Conservation (phyloP, 2,329 filamentous ascomycete genomes). For the Penicillium verrucosum region DNA sequence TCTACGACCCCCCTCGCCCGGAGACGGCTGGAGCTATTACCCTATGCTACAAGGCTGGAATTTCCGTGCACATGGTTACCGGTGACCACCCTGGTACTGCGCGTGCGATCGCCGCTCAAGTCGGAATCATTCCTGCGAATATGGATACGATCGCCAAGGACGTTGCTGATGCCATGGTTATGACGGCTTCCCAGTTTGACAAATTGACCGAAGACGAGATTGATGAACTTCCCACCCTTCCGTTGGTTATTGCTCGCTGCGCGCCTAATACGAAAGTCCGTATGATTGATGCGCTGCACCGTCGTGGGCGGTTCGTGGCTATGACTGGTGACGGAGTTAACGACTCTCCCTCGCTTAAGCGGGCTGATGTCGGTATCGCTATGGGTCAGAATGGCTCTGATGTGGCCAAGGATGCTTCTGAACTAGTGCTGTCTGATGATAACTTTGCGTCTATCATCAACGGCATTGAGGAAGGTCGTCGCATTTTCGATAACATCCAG, state of each 20-base stretch:
- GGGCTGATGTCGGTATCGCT: slow-evolving; percentile 80
- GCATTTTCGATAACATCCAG: slow-evolving; percentile 87
- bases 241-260: slow-evolving; percentile 58
- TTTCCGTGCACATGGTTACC: slow-evolving; percentile 79
- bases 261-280: slow-evolving; percentile 68
- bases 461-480: slow-evolving; percentile 76
- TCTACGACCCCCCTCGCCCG: slow-evolving; percentile 80
- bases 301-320: slow-evolving; percentile 68
- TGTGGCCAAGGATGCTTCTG: slow-evolving; percentile 68
- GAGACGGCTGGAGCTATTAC: slow-evolving; percentile 72
- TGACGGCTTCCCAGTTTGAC: slow-evolving; percentile 76
- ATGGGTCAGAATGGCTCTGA: slow-evolving; percentile 81
- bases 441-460: slow-evolving; percentile 85
- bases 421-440: slow-evolving; percentile 72
- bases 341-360: slow-evolving; percentile 76
- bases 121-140: slow-evolving; percentile 70
- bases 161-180: slow-evolving; percentile 66
- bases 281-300: slow-evolving; percentile 67
- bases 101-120: slow-evolving; percentile 71
- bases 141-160: slow-evolving; percentile 58
- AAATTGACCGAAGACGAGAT: slow-evolving; percentile 71
- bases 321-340: slow-evolving; percentile 93
- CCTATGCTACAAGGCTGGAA: slow-evolving; percentile 69
- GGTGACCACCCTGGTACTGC: slow-evolving; percentile 79
- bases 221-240: slow-evolving; percentile 55